Percentiles rank a stretch among this genome's conserved stretches.
Evolutionary conservation across 257 asterid genomes (phyloP).

Genomic region (Nicotiana sylvestris): DNA sequence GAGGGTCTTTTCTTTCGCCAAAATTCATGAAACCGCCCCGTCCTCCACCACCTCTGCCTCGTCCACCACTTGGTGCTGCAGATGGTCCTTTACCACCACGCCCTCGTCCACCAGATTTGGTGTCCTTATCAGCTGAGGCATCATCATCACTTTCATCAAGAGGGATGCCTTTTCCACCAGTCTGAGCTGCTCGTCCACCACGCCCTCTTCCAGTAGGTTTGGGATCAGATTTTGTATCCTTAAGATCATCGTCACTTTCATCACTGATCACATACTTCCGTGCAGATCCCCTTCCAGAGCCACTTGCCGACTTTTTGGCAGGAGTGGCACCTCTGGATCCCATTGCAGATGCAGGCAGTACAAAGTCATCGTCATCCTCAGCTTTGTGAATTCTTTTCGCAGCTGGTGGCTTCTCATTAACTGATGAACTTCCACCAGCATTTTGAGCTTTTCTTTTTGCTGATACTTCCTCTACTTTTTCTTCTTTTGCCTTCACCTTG

Average conservation of each 20-base stretch:
- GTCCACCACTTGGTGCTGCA: conserved; percentile 53
- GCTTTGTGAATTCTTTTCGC: conserved; percentile 54
- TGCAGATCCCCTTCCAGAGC: conserved; percentile 60
- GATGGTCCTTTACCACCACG: conserved; percentile 83
- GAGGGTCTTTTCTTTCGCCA: conserved; percentile 99
- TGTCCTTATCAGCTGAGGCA: conserved; percentile 49
- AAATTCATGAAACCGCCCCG: conserved; percentile 94
- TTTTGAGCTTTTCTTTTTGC: conserved; percentile 51
- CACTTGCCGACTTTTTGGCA: conserved; percentile 63
- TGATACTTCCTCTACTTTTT: conserved; percentile 51
- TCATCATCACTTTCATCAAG: conserved; percentile 58
- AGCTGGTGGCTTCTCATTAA: conserved; percentile 46
- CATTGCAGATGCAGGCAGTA: conserved; percentile 43
- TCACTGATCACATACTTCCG: conserved; percentile 39
- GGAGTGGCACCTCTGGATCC: conserved; percentile 42
- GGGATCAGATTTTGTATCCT: conserved; percentile 36
- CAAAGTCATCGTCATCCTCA: conserved; percentile 80
- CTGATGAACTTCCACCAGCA: conserved; percentile 25
- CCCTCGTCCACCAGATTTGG: conserved; percentile 78
- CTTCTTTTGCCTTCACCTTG: conserved; percentile 40
- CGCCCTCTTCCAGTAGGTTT: conserved; percentile 74
- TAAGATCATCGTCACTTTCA: conserved; percentile 40
- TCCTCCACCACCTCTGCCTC: conserved; percentile 98
- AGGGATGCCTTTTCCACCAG: conserved; percentile 32
- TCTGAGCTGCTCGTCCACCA: conserved; percentile 49